A percentile compares a stretch with the other conserved stretches of the same genome.
phyloP scores from a whole-genome alignment of 768 basidiomycete species.

The Coprinopsis marcescibilis region DNA sequence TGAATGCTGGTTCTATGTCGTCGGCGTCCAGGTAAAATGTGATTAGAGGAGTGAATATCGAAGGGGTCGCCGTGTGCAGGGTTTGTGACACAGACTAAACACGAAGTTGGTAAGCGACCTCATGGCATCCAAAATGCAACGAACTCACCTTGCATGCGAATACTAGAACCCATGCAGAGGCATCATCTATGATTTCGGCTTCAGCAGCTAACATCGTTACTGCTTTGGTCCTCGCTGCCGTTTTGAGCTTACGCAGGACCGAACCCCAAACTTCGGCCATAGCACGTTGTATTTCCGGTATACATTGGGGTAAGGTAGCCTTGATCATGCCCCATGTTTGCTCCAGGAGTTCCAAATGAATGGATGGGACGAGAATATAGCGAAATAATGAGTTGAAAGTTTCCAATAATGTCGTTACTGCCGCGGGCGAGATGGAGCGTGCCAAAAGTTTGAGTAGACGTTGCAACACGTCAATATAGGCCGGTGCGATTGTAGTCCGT shows the following conservation, averaged over 20 bases:
- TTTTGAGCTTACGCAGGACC: conserved; percentile 66
- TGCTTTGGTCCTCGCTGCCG: conserved; percentile 47
- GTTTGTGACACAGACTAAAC: conserved; percentile 74
- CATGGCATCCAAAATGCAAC: not conserved
- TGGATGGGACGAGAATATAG: conserved; percentile 62
- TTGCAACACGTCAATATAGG: conserved; percentile 50
- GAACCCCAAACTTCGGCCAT: conserved; percentile 87
- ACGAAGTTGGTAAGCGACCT: conserved; percentile 8
- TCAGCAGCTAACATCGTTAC: conserved; percentile 49
- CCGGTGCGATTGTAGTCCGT: conserved; percentile 65
- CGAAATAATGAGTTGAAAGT: conserved; percentile 69
- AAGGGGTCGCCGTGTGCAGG: conserved; percentile 68
- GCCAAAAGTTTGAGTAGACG: conserved; percentile 53
- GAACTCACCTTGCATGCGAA: conserved; percentile 70
- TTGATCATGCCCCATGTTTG: conserved; percentile 57
- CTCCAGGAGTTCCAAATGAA: conserved; percentile 46
- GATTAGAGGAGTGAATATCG: conserved; percentile 56
- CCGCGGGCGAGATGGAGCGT: conserved; percentile 51
- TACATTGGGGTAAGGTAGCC: conserved; percentile 48
- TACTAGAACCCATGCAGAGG: conserved; percentile 68
- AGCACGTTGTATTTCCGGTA: conserved; percentile 67
- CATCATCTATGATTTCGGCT: conserved; percentile 49
- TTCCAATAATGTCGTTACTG: conserved; percentile 58
- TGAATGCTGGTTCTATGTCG: conserved; percentile 38
- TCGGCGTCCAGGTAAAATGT: conserved; percentile 43